Evolutionary conservation across 768 basidiomycete genomes (phyloP).

Genomic region (Clathrus columnatus): DNA sequence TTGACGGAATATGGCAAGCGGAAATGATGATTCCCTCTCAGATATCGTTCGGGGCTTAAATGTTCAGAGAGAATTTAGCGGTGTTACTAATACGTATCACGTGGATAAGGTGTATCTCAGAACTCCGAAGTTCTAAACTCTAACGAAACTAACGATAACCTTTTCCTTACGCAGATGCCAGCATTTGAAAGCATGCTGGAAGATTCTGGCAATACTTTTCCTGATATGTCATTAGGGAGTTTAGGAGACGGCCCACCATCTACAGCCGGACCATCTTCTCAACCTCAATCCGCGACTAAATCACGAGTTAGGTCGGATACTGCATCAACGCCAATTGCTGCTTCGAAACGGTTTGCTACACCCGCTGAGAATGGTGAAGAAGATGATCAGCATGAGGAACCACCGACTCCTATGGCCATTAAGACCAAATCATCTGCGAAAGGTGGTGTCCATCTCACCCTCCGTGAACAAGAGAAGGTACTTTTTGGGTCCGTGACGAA

Average conservation of each 20-base stretch:
- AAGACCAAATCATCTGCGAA: constrained; percentile 38
- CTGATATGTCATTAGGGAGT: constrained; percentile 56
- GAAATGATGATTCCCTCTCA: too few relatives aligned
- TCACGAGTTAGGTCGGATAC: not conserved
- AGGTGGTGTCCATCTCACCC: constrained; percentile 50
- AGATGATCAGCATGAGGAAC: constrained; percentile 29
- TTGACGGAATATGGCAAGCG: too few relatives aligned
- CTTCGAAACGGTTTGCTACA: not conserved
- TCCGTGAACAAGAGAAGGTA: constrained; percentile 96
- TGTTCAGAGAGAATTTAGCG: too few relatives aligned
- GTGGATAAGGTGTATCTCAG: too few relatives aligned
- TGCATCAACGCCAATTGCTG: not conserved
- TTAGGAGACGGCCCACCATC: constrained; percentile 21
- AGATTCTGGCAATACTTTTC: constrained; percentile 36
- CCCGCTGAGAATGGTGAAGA: constrained; percentile 5
- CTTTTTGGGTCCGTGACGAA: constrained; percentile 14
- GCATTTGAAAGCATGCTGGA: not conserved
- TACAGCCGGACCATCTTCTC: constrained; percentile 18
- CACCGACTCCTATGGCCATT: constrained; percentile 40
- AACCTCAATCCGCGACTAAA: not conserved
- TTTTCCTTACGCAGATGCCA: too few relatives aligned
- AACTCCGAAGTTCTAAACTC: too few relatives aligned
- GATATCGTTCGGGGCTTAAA: too few relatives aligned
- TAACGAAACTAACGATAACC: too few relatives aligned
- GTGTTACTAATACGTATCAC: too few relatives aligned